Evolutionary conservation across 495 filamentous ascomycete genomes (phyloP).

Genomic region (Talaromyces stipitatus): DNA sequence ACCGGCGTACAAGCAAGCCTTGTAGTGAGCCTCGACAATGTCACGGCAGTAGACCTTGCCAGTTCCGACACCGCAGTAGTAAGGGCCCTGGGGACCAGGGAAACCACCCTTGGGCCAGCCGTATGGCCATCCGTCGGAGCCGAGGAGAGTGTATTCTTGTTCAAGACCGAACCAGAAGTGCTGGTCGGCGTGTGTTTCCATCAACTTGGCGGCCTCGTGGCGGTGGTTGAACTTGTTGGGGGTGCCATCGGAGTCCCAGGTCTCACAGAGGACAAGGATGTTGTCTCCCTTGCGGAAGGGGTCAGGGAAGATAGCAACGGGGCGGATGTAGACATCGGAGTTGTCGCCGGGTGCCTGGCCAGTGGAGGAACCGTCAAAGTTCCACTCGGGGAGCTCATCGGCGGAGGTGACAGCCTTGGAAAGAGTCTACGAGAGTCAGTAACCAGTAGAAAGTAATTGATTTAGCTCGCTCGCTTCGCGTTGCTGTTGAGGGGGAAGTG

Average conservation of each 20-base stretch:
- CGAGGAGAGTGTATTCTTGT: conserved; percentile 95
- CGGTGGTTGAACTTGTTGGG: conserved; percentile 99
- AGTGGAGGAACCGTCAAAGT: conserved; percentile 96
- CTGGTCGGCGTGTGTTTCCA: conserved; percentile 77
- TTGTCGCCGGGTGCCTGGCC: conserved; percentile 92
- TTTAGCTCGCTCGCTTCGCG: background rate
- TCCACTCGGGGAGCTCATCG: conserved; percentile 94
- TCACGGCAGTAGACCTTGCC: conserved; percentile 98
- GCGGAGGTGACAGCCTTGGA: conserved; percentile 52
- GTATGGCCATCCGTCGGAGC: conserved; percentile 73
- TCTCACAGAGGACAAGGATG: conserved; percentile 90
- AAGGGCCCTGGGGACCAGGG: conserved; percentile 94
- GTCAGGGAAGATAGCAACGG: conserved; percentile 83
- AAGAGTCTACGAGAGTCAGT: conserved; percentile 59
- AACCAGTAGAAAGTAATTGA: conserved; percentile 3
- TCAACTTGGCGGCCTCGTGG: conserved; percentile 77
- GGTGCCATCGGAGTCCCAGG: conserved; percentile 91
- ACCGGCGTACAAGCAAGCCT: conserved; percentile 85
- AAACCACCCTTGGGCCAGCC: conserved; percentile 95
- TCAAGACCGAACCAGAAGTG: conserved; percentile 97
- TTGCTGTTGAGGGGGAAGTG: background rate
- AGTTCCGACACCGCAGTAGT: conserved; percentile 98
- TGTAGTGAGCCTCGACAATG: conserved; percentile 98
- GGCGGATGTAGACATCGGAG: conserved; percentile 96
- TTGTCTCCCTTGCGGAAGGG: conserved; percentile 83